phyloP scores from a whole-genome alignment of 2,329 filamentous ascomycete species.

The Exophiala aquamarina region DNA sequence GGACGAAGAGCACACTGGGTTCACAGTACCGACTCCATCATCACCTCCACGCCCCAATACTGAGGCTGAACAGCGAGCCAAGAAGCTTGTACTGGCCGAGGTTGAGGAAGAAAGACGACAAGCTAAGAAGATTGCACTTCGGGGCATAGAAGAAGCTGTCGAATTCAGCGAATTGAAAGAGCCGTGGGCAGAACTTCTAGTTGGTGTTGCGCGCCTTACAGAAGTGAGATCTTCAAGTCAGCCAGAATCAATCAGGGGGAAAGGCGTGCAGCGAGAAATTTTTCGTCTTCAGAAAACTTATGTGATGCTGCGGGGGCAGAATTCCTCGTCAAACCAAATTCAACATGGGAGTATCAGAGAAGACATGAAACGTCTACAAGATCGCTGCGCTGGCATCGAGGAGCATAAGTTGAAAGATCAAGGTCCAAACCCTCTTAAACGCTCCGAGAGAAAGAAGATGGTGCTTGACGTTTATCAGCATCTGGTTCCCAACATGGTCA shows the following conservation, averaged over 20 bases:
- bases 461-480: conserved; percentile 23
- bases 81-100: conserved; percentile 14
- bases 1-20: background rate
- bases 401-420: background rate
- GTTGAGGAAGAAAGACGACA: conserved; percentile 10
- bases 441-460: conserved; percentile 8
- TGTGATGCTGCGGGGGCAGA: background rate
- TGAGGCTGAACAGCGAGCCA: conserved; percentile 8
- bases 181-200: conserved; percentile 27
- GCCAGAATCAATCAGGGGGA: conserved; percentile 12
- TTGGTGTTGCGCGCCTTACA: conserved; percentile 15
- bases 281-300: background rate
- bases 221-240: background rate
- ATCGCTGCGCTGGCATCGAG: background rate
- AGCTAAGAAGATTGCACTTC: conserved; percentile 9
- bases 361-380: background rate
- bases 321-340: background rate
- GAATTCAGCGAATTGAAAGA: conserved; percentile 24
- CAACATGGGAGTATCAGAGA: background rate
- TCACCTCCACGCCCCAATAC: conserved; percentile 11
- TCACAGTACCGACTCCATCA: conserved; percentile 5
- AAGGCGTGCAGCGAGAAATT: conserved; percentile 9
- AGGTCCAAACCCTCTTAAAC: background rate
- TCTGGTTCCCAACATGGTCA: conserved; percentile 20
- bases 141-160: conserved; percentile 26